Percentiles rank a stretch among this genome's conserved stretches.
Conservation (phyloP, 169 alveolate genomes). For the Cryptosporidium andersoni region DNA sequence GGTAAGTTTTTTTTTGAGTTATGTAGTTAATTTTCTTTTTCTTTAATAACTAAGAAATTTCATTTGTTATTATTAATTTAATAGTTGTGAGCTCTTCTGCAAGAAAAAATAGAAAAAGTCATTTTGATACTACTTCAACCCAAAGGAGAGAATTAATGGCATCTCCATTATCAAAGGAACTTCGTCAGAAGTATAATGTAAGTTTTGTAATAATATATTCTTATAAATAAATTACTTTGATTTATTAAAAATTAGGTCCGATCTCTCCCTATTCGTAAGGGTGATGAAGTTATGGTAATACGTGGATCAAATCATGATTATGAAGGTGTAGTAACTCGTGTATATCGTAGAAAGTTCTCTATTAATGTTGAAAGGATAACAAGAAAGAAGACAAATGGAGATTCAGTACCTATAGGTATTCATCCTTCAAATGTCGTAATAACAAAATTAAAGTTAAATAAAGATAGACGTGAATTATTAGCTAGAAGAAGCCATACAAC, state of each 20-base stretch:
- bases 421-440: constrained; percentile 96
- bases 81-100: constrained; percentile 86
- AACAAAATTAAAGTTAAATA: constrained; percentile 93
- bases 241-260: constrained; percentile 79
- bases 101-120: constrained; percentile 96
- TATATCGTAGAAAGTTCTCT: constrained; percentile 96
- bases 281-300: constrained; percentile 97
- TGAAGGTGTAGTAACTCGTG: constrained; percentile 97
- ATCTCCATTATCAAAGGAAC: constrained; percentile 95
- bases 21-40: neutral
- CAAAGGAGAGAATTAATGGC: constrained; percentile 96
- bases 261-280: constrained; percentile 97
- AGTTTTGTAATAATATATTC: constrained; percentile 69
- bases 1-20: constrained; percentile 50
- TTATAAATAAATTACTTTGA: neutral
- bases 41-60: neutral
- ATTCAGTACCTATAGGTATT: constrained; percentile 86
- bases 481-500: constrained; percentile 89
- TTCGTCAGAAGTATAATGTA: constrained; percentile 94
- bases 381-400: constrained; percentile 93
- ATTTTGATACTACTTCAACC: constrained; percentile 97
- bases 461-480: constrained; percentile 90
- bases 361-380: constrained; percentile 96
- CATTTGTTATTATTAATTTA: neutral
- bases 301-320: constrained; percentile 96